Percentiles rank a stretch among this genome's conserved stretches.
Conservation (phyloP, 768 basidiomycete species). For the Leccinum sublutescens region DNA sequence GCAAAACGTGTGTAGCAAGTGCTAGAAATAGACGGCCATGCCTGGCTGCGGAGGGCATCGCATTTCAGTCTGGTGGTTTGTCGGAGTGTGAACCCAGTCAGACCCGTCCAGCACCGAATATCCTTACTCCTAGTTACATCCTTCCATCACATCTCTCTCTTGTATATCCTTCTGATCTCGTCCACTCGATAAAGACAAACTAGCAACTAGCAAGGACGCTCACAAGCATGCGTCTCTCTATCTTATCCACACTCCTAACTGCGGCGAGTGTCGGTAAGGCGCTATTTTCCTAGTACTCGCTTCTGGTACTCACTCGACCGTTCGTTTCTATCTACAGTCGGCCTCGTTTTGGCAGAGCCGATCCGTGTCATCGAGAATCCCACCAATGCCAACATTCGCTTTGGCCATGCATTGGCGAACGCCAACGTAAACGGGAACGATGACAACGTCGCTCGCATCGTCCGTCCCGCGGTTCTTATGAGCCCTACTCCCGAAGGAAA, state of each 20-base stretch:
- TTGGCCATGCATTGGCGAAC: conserved; percentile 38
- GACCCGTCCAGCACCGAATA: conserved; percentile 2
- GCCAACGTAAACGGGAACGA: conserved; percentile 30
- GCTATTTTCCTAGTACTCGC: background rate
- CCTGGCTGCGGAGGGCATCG: background rate
- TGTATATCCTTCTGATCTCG: conserved; percentile 2
- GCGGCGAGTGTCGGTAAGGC: conserved; percentile 35
- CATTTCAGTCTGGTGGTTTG: background rate
- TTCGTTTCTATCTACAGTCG: conserved; percentile 14
- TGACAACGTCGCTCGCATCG: conserved; percentile 23
- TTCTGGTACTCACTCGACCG: background rate
- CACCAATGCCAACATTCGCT: conserved; percentile 36
- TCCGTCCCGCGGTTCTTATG: conserved; percentile 14
- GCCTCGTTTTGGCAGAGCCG: conserved; percentile 48
- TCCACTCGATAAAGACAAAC: background rate
- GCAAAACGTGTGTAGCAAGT: background rate
- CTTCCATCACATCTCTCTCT: background rate
- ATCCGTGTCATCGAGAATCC: conserved; percentile 43
- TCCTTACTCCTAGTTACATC: background rate
- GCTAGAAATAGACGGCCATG: background rate
- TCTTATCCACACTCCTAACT: conserved; percentile 38
- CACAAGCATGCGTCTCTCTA: conserved; percentile 37
- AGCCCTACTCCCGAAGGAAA: conserved; percentile 11
- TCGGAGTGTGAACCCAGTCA: conserved; percentile 25
- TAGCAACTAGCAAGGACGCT: background rate